These are phyloP conservation scores for Fraxinus sp. DNA, from an alignment of 305 asterid species.

Conservation along the genomic window DNA sequence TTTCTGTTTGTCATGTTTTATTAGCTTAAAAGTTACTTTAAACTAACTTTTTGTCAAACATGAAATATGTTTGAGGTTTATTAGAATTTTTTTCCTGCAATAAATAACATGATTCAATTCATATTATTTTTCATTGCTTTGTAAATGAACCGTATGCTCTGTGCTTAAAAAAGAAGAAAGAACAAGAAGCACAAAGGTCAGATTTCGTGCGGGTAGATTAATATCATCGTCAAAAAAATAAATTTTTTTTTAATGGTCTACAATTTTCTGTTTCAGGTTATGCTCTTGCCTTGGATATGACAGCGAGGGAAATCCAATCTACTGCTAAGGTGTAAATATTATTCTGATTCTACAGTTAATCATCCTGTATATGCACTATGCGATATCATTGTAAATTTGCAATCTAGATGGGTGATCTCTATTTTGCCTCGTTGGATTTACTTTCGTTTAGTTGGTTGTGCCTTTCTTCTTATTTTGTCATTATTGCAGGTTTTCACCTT, in stretches of 20 bases:
- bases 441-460: background rate
- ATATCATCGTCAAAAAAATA: background rate
- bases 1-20: background rate
- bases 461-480: slow-evolving; percentile 9
- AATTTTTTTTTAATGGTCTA: background rate
- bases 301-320: slow-evolving; percentile 92
- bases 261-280: slow-evolving; percentile 57
- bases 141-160: background rate
- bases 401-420: background rate
- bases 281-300: slow-evolving; percentile 97
- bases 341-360: slow-evolving; percentile 20
- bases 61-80: background rate
- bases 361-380: background rate
- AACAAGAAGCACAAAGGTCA: background rate
- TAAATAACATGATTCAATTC: background rate
- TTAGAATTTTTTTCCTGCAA: background rate
- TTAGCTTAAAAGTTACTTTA: background rate
- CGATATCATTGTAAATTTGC: background rate
- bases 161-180: slow-evolving; percentile 12
- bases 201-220: background rate
- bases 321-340: slow-evolving; percentile 67
- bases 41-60: background rate
- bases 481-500: slow-evolving; percentile 19
- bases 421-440: background rate
- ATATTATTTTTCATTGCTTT: background rate